Conservation (phyloP, 257 asterid species). For the Solanum etuberosum region DNA sequence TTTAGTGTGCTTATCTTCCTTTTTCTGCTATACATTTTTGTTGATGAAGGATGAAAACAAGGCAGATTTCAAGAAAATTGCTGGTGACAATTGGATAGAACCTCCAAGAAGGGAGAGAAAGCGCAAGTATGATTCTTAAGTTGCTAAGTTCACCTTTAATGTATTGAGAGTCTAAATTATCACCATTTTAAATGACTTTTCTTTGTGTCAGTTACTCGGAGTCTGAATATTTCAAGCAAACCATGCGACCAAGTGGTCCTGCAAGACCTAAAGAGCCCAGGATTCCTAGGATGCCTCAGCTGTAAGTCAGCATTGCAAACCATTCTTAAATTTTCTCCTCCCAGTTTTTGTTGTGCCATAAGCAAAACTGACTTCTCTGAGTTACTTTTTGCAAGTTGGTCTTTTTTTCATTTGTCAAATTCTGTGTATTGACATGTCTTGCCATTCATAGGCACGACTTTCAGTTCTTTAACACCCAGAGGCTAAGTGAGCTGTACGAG, state of each 20-base stretch:
- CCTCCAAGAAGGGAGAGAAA: conserved; percentile 91
- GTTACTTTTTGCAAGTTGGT: background rate
- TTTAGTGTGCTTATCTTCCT: background rate
- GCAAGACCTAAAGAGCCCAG: conserved; percentile 93
- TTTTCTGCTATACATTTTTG: background rate
- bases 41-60: conserved; percentile 67
- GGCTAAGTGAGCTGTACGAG: conserved; percentile 94
- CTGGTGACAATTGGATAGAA: conserved; percentile 85
- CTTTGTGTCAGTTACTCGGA: conserved; percentile 65
- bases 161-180: background rate
- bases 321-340: background rate
- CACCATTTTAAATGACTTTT: background rate
- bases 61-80: conserved; percentile 91
- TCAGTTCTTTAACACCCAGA: conserved; percentile 96
- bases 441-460: conserved; percentile 77
- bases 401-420: background rate
- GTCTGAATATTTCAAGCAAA: conserved; percentile 96
- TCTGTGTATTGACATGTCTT: conserved; percentile 10
- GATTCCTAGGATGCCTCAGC: conserved; percentile 99
- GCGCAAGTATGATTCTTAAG: conserved; percentile 68
- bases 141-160: background rate
- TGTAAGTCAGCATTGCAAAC: conserved; percentile 32
- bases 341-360: background rate
- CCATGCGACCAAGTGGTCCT: conserved; percentile 98
- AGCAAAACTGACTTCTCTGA: background rate